Base-by-base conservation (phyloP, 257 asterid species). In the Catharanthus roseus region DNA sequence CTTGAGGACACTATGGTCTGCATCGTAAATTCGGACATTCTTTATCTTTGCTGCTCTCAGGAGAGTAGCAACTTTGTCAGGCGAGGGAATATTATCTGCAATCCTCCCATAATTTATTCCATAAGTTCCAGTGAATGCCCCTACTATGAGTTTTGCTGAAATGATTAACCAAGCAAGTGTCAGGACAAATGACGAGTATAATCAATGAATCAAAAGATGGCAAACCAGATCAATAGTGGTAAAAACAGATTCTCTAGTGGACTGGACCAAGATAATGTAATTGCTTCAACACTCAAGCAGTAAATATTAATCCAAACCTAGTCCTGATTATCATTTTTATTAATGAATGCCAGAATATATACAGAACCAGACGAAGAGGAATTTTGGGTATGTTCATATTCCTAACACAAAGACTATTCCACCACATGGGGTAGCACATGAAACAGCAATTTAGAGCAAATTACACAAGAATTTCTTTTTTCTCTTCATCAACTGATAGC, bases 51-150 rank as follows among this genome's bases (percentile, higher is more conserved):
- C 90, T 10, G 93, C 89, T 72, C 86, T 82, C 16, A 91, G 98
- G 29, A 95, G 86, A 15, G 44, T 77, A 61, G 86, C 99, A 24
- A 95, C 99, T 77, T 86, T 77, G 29, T 89, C 95, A 0, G 99
- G 99, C 0, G 97, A 77, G 54, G 98, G 99, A 81, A 95, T 89
- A 64, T 95, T 91, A 78, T 95, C 92, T 3, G 99, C 97, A 73
- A 95, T 80, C 70, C 98, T 89, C 56, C 99, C 99, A 42, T 95
- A 95, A 68, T 95, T 95, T 78, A 95, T 88, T 56, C 99, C 99
- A 36, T 83, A 95, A 0, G 95, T 91, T 69, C 99, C 98, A 0
- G 98, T 95, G 82, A 95, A 95, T 8, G 95, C 96, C 15, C 65
- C 64, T 13, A 83, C 87, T 18, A 62, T 68, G 41, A 47, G 70